phyloP scores from a whole-genome alignment of 2,329 filamentous ascomycete genomes.

The Claviceps sp. region DNA sequence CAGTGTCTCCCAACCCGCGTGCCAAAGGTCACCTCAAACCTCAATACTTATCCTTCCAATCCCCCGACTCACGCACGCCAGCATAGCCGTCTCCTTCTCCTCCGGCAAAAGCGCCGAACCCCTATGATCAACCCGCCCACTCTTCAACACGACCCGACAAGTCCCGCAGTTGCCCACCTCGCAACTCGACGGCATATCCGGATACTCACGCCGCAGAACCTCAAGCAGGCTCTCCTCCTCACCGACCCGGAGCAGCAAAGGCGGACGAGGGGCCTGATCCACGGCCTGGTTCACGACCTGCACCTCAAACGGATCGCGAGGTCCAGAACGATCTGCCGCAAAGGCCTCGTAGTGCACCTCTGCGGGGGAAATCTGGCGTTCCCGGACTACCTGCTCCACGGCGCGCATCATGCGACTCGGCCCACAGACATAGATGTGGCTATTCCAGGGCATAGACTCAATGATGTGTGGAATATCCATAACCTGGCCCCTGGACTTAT shows the following conservation, averaged over 20 bases:
- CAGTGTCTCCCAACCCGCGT: too few species aligned
- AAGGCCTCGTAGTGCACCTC: conserved; percentile 52
- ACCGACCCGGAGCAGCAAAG: conserved; percentile 27
- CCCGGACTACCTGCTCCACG: conserved; percentile 26
- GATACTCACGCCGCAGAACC: conserved; percentile 29
- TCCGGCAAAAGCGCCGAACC: conserved; percentile 32
- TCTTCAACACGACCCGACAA: conserved; percentile 29
- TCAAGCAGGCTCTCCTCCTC: conserved; percentile 37
- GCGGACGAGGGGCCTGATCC: conserved; percentile 8
- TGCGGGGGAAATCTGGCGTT: conserved; percentile 28
- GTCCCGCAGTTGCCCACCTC: conserved; percentile 43
- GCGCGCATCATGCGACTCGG: conserved; percentile 43
- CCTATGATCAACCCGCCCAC: conserved; percentile 33
- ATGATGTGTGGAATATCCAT: conserved; percentile 41
- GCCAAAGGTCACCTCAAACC: conserved; percentile 13
- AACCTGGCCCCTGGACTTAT: conserved; percentile 33
- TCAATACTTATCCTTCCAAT: conserved; percentile 35
- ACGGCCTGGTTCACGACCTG: conserved; percentile 29
- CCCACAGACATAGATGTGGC: conserved; percentile 48
- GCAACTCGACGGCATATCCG: conserved; percentile 33
- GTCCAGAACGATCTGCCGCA: conserved; percentile 30
- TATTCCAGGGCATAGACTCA: conserved; percentile 33
- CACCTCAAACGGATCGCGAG: conserved; percentile 43
- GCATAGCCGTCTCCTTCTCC: conserved; percentile 30
- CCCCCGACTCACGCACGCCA: conserved; percentile 40